Evolutionary conservation across 257 asterid genomes (phyloP), one percentile per base, ranked within the genome.

Genomic region (Fraxinus quadrangulata): DNA sequence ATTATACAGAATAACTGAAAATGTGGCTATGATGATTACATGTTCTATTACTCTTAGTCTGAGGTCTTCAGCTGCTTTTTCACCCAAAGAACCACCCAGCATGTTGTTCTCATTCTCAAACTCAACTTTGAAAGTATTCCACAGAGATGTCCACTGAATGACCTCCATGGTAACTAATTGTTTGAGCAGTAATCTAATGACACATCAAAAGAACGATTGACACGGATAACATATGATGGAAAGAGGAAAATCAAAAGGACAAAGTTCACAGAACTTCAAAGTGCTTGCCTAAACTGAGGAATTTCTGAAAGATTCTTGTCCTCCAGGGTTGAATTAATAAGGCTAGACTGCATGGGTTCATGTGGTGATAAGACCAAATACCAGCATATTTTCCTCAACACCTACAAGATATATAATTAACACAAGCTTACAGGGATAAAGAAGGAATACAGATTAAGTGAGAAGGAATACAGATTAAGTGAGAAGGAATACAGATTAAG

Each of bases 321-420:
- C 91, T 92, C 99, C 84, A 93, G 81, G 74, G 99, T 95, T 65
- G 96, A 84, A 82, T 93, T 91, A 63, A 91, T 97, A 83, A 95
- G 99, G 89, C 98, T 95, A 54, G 99, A 91, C 82, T 93, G 99
- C 99, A 93, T 90, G 31, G 99, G 88, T 83, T 91, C 99, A 76
- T 93, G 91, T 75, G 99, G 99, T 49, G 99, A 84, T 83, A 95
- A 80, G 72, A 91, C 99, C 84, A 95, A 81, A 78, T 90, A 88
- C 99, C 99, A 95, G 87, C 98, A 95, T 81, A 95, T 93, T 88
- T 95, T 95, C 83, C 99, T 89, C 83, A 95, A 89, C 30, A 95
- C 96, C 99, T 95, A 81, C 75, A 77, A 17, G 72, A 66, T 45
- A 61, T 5, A 74, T 45, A 73, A 26, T 42, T 14, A 67, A 67